These are phyloP conservation scores for Aphanocladium album DNA, from an alignment of 2,329 filamentous ascomycete genomes.

Conservation along the genomic window DNA sequence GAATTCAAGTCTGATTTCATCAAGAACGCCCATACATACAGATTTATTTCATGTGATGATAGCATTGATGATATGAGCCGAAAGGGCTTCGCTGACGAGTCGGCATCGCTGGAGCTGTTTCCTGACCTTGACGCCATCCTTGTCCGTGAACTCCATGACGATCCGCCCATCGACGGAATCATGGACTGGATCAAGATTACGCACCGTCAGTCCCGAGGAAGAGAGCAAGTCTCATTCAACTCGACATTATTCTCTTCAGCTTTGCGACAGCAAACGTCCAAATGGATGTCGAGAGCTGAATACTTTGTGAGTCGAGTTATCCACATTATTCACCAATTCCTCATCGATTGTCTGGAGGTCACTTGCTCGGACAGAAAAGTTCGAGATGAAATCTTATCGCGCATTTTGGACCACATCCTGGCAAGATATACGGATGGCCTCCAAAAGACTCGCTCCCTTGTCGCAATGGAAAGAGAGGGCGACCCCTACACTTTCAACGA, in stretches of 20 bases:
- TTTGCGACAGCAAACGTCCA: constrained; percentile 26
- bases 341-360: constrained; percentile 14
- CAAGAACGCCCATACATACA: constrained; percentile 13
- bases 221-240: constrained; percentile 22
- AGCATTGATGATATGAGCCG: too few relatives aligned
- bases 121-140: constrained; percentile 13
- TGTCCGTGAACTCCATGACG: background rate
- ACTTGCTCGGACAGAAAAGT: constrained; percentile 19
- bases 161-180: constrained; percentile 14
- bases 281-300: constrained; percentile 24
- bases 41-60: constrained; percentile 9
- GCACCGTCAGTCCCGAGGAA: constrained; percentile 21
- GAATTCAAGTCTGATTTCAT: constrained; percentile 14
- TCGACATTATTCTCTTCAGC: constrained; percentile 18
- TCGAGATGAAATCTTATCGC: constrained; percentile 18
- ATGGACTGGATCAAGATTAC: constrained; percentile 20
- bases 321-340: constrained; percentile 25
- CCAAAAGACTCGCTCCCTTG: constrained; percentile 20
- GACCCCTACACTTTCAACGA: constrained; percentile 27
- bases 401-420: constrained; percentile 19
- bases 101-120: background rate
- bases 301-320: constrained; percentile 25
- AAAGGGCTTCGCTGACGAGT: background rate
- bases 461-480: constrained; percentile 23
- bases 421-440: constrained; percentile 21